Percentiles rank a stretch among this genome's conserved stretches.
Evolutionary conservation across 139 green algal genomes (phyloP).

Genomic region (Zygnema cylindricum): DNA sequence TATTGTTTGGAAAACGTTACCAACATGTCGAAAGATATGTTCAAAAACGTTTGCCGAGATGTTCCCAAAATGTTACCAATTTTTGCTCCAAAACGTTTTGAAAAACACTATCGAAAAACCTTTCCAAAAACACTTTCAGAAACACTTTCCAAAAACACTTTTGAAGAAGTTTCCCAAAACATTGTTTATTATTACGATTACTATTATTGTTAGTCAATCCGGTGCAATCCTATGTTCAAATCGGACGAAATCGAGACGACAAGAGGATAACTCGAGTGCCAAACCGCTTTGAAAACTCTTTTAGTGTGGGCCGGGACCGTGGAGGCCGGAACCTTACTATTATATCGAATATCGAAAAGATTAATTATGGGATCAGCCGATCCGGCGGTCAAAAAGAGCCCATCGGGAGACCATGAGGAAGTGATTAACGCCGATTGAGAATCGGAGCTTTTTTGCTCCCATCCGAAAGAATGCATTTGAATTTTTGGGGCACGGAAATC

Average conservation of each 20-base stretch:
- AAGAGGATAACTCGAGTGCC: slow-evolving; percentile 41
- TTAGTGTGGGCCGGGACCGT: slow-evolving; percentile 42
- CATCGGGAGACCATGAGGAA: slow-evolving; percentile 48
- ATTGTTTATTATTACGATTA: too few relatives aligned
- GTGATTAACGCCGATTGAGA: slow-evolving; percentile 51
- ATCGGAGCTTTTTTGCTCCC: slow-evolving; percentile 47
- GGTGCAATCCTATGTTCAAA: slow-evolving; percentile 50
- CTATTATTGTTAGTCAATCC: slow-evolving; percentile 1
- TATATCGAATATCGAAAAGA: slow-evolving; percentile 56
- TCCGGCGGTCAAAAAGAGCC: slow-evolving; percentile 22
- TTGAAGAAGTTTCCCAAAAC: too few relatives aligned
- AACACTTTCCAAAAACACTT: too few relatives aligned
- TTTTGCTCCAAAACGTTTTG: too few relatives aligned
- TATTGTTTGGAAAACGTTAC: too few relatives aligned
- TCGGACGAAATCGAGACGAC: slow-evolving; percentile 54
- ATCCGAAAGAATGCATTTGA: slow-evolving; percentile 52
- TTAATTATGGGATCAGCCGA: slow-evolving; percentile 47
- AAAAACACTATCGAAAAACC: too few relatives aligned
- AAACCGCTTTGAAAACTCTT: slow-evolving; percentile 38
- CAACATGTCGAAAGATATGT: too few relatives aligned
- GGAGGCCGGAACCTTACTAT: slow-evolving; percentile 17
- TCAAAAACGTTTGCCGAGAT: too few relatives aligned
- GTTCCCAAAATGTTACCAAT: too few relatives aligned
- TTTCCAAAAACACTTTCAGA: too few relatives aligned
- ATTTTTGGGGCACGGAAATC: slow-evolving; percentile 7